Evolutionary conservation across 129 eudicot genomes (phyloP), one percentile per base, ranked within the genome.

Genomic region (Flaveria brownii): DNA sequence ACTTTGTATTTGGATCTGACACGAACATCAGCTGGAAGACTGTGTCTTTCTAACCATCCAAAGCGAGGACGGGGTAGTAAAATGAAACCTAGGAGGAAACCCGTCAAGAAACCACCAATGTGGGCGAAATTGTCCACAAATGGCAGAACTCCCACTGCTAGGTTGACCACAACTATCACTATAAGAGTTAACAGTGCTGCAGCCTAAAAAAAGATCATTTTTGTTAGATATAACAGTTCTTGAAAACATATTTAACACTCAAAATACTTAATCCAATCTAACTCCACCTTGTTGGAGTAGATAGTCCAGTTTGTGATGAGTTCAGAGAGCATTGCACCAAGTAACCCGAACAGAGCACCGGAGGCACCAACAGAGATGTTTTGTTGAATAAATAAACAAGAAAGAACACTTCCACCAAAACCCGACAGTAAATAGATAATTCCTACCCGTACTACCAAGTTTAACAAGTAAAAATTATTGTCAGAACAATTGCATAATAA

Each of bases 241-340:
- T 39, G 50, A 15, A 6, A 36, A 3, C 22, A 30, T 64, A 64
- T 33, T 62, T 28, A 3, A 62, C 39, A 26, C 14, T 15, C 65
- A 6, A 63, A 30, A n/a, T 30, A 60, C 26, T n/a, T 18, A 13
- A 42, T 25, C 10, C 47, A 5, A 45, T 20, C 52, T 25, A n/a
- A 66, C 16, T 56, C 39, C n/a, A 86, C 98, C 97, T 90, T 93
- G 78, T 88, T 90, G 28, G 96, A 73, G 66, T 93, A 93, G 10
- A 93, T 88, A 22, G 88, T 83, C 98, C 98, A 90, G 68, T 93
- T 93, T 14, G 97, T 88, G 23, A 90, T 82, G 52, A 93, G 86
- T 78, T 93, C 98, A 0, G 98, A 85, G 18, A 93, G 91, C 98
- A 93, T 90, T 23, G 98, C 89, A 36, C 98, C 98, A 30, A 93